Base-by-base conservation (phyloP, 2,329 filamentous ascomycete genomes). In the Akanthomyces uredinophilus region DNA sequence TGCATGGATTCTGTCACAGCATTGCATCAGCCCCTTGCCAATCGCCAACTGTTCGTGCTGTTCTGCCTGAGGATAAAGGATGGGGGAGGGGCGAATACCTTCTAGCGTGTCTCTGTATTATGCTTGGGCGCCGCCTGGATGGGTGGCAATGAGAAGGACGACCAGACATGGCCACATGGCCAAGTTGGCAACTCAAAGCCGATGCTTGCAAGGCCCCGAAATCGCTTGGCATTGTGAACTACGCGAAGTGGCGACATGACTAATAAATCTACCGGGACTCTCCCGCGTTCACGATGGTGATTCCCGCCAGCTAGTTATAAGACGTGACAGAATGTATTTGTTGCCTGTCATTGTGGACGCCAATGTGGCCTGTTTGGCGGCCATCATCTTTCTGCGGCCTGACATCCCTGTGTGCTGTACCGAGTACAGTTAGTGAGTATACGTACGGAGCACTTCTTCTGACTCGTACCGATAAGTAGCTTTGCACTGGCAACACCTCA, bases 171-270 rank as follows among this genome's bases (percentile, higher is more conserved):
- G 27, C 27, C 27, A 5, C 24, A 35, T 11, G 18, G 27, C 27
- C 27, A 29, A 29, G 27, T 29, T 29, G 39, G 18, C 22, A 41
- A 13, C 44, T 20, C 11, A 49, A 20, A 1, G 14, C n/a, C 10
- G 5, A 37, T 22, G 29, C n/a, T 22, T 29, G 35, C 10, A 39
- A 22, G 10, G 35, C 2, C 47, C 32, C 20, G 4, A 11, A 52
- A 29, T 44, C 56, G 43, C 56, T 43, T 51, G 16, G 11, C 35
- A 43, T 50, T 20, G 35, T 18, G 24, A 22, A 27, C 53, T 27
- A 16, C 27, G 16, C 46, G 37, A 24, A 32, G 57, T 60, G 57
- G 57, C 57, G 57, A 60, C 2, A 60, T 52, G 47, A 44, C 47
- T 60, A n/a, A n/a, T n/a, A n/a, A n/a, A n/a, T n/a, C n/a, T n/a